Base-by-base conservation (phyloP, 805 yeast species). In the Kuraishia cidri region DNA sequence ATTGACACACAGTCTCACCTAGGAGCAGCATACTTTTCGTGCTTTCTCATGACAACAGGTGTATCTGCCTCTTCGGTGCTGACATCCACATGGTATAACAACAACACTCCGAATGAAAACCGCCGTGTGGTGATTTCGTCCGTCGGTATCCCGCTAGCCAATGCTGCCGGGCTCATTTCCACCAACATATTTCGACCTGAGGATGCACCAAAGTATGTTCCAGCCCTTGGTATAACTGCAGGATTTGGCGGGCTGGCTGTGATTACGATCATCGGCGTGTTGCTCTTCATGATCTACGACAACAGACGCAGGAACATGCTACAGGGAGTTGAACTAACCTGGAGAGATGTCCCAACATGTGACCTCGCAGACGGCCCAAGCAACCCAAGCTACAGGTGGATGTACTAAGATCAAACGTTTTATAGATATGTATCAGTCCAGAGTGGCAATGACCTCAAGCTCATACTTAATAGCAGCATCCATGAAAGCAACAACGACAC, bases 141-240 rank as follows among this genome's bases (percentile, higher is more conserved):
- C 4, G 60, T 66, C 13, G 72, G 71, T 29, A 65, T 72, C 41
- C 75, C 76, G 3, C 57, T 71, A 35, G 77, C 75, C 14, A 72
- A 72, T 41, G 64, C 71, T 26, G 76, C 75, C 28, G 78, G 78
- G 35, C 62, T 72, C 36, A 66, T 72, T 30, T 62, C 78, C 4
- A 60, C 73, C 17, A 70, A 63, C 40, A 64, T 72, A 26, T 72
- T 72, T 49, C 53, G 69, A 36, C 44, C 67, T 8, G 60, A 62
- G 35, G 76, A 70, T 46, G 65, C 75, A 11, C 79, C 79, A 11
- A 64, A 60, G 25, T 72, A 69, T 41, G 54, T 46, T 27, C 71
- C 69, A 1, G 78, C 77, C n/a, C 56, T 72, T 24, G 56, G 60
- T 31, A 66, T 65, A 34, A 58, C 66, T 30, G 62, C 74, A 29